These are phyloP conservation scores for Colletotrichum lentis DNA, from an alignment of 2,329 filamentous ascomycete genomes.

Conservation along the genomic window DNA sequence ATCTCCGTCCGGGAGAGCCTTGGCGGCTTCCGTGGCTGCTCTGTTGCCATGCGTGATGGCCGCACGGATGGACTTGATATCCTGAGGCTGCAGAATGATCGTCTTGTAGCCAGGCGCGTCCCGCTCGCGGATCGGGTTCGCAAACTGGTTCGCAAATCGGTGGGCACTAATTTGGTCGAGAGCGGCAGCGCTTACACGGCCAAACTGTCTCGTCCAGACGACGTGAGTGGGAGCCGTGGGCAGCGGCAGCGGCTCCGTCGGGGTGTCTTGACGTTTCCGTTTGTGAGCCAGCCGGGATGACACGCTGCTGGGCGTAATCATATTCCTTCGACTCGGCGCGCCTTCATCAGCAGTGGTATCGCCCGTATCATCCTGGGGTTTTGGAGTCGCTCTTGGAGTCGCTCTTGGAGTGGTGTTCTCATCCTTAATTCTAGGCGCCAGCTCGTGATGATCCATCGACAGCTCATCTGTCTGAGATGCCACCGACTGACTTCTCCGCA, in stretches of 20 bases:
- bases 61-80: constrained; percentile 79
- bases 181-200: constrained; percentile 75
- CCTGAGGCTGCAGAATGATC: constrained; percentile 77
- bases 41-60: constrained; percentile 78
- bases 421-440: constrained; percentile 62
- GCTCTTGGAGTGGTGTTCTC: constrained; percentile 59
- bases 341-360: constrained; percentile 66
- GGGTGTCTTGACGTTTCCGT: constrained; percentile 65
- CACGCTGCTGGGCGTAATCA: constrained; percentile 50
- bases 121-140: constrained; percentile 75
- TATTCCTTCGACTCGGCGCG: constrained; percentile 50
- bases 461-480: constrained; percentile 59
- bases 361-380: constrained; percentile 61
- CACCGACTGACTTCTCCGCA: constrained; percentile 56
- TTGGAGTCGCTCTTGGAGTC: constrained; percentile 47
- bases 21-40: constrained; percentile 67
- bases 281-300: constrained; percentile 55
- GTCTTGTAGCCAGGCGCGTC: constrained; percentile 80
- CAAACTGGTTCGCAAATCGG: constrained; percentile 81
- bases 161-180: constrained; percentile 81
- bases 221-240: constrained; percentile 71
- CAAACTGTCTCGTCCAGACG: constrained; percentile 78
- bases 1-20: constrained; percentile 67
- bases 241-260: constrained; percentile 51
- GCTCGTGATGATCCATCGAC: constrained; percentile 53